These are phyloP conservation scores for Eucalyptus virginea DNA, from an alignment of 345 rosid genomes.

Conservation along the genomic window DNA sequence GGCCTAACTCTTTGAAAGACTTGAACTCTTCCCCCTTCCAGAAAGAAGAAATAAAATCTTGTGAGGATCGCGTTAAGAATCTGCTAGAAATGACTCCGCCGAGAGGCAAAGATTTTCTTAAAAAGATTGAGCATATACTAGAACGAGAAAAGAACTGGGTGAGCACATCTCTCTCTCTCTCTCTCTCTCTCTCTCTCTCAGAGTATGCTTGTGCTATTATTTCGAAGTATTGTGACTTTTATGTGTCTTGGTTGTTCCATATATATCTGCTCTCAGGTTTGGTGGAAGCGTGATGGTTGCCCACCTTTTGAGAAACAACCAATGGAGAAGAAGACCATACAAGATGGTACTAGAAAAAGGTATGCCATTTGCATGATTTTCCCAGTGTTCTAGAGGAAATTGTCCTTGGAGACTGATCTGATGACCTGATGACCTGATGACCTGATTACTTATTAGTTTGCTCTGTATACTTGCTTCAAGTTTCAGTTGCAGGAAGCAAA, in stretches of 20 bases:
- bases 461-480: neutral
- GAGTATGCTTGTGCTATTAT: neutral
- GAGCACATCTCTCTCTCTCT: neutral
- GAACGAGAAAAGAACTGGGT: conserved; percentile 99
- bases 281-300: conserved; percentile 99
- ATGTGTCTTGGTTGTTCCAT: neutral
- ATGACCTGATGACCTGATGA: neutral
- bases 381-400: neutral
- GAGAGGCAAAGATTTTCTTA: conserved; percentile 79
- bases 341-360: conserved; percentile 71
- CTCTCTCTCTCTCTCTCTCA: neutral
- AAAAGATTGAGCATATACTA: conserved; percentile 70
- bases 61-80: conserved; percentile 84
- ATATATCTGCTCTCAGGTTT: conserved; percentile 34
- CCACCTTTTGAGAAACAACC: conserved; percentile 93
- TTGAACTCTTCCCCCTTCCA: conserved; percentile 3
- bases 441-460: neutral
- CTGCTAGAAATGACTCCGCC: conserved; percentile 92
- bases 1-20: neutral
- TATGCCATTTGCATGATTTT: neutral
- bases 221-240: neutral
- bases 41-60: conserved; percentile 89
- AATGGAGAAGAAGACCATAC: conserved; percentile 45
- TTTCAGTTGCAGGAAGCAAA: neutral
- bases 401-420: neutral